Conservation (phyloP, 2,329 filamentous ascomycete genomes). For the Apiospora marii region DNA sequence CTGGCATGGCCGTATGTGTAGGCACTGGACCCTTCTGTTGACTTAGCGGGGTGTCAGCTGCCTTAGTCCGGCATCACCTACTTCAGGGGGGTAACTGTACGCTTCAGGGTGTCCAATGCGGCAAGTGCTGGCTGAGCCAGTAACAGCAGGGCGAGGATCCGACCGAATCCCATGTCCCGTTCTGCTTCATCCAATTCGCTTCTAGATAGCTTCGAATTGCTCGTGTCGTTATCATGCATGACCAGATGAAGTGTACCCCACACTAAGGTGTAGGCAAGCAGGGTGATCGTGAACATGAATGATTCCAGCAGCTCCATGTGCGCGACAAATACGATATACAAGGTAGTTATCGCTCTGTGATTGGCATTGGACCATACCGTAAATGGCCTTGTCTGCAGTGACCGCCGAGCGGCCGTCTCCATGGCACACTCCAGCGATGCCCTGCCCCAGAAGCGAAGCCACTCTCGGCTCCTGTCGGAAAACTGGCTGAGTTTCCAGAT, state of each 20-base stretch:
- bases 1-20: not conserved
- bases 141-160: not conserved
- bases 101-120: not conserved
- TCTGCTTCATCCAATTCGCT: not conserved
- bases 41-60: not conserved
- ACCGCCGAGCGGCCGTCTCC: not conserved
- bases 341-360: not conserved
- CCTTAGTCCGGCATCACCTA: not conserved
- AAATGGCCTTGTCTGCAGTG: not conserved
- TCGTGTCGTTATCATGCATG: not conserved
- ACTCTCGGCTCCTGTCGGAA: not conserved
- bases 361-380: not conserved
- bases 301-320: not conserved
- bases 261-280: not conserved
- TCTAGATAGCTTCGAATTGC: not conserved
- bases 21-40: not conserved
- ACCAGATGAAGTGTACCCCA: not conserved
- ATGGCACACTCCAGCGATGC: not conserved
- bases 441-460: not conserved
- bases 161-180: not conserved
- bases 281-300: not conserved
- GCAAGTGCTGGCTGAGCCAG: not conserved
- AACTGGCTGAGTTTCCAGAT: not conserved
- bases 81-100: not conserved
- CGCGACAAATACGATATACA: not conserved